Evolutionary conservation across 768 basidiomycete genomes (phyloP), one percentile per base, ranked within the genome.

Genomic region (Suillus weaverae): DNA sequence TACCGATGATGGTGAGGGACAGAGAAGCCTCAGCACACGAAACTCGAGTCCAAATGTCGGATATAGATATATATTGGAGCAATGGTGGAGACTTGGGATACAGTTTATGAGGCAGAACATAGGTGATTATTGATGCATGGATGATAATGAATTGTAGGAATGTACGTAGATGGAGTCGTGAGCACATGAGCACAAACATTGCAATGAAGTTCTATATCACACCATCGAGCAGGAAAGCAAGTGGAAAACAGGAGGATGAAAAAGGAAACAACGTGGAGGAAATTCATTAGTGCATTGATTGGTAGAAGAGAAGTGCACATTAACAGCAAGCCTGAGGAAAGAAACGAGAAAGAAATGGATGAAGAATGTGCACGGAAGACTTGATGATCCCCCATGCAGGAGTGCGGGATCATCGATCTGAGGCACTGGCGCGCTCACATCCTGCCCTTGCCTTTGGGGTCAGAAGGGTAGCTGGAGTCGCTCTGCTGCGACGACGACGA

Each of bases 401-500:
- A 56, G 14, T 5, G 35, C 14, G 18, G 18, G 26, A 30, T 11
- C 26, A 11, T 59, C 10, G 26, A 32, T 35, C 36, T 46, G 56
- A 30, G 18, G 16, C 5, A 41, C 38, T 39, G 35, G n/a, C 14
- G 26, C 56, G 26, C 33, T 62, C 41, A 60, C 53, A 65, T 55
- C 62, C 62, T 46, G 46, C 33, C 55, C 43, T 71, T 62, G 51
- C 22, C 44, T n/a, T 60, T 63, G 16, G 35, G 66, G 33, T 66
- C 65, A 54, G n/a, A n/a, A 39, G 62, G 68, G 56, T 63, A 65
- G 14, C 59, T 22, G 26, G 54, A 53, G 6, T 64, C 64, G 66
- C 69, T 70, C 35, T 67, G 69, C 26, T 50, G 74, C 30, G 76
- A 69, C 35, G 67, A 72, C 7, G 64, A 66, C 5, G 71, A 74